Base-by-base conservation (phyloP, 192 early-diverging fungal species). In the Backusella australiensis region DNA sequence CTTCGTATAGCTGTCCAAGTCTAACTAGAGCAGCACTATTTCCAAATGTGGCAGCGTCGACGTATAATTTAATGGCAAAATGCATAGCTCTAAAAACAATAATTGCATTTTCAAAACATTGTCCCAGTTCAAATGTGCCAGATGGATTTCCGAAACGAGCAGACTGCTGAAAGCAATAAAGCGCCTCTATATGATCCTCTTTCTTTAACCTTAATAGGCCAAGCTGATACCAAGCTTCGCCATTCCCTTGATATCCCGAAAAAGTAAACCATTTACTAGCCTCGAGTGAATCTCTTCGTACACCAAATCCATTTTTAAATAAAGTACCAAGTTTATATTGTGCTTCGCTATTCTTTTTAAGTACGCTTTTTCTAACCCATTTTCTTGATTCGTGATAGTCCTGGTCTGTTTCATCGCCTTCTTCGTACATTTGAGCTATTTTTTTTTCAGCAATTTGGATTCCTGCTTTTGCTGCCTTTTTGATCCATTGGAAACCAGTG, bases 321-420 rank as follows among this genome's bases (percentile, higher is more conserved):
- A 72, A 19, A 4, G 29, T 32, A 19, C 70, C 70, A 5, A 72
- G 23, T 15, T 68, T 78, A 53, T 59, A 72, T 67, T 81, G 78
- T 19, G 80, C 83, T 0, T 36, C 42, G 0, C 46, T 34, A 34
- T 76, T 35, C 15, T 77, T 79, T 15, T 14, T 63, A 23, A 0
- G 4, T 23, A 0, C 56, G 26, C 23, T 29, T 29, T 29, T 56
- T 56, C 8, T n/a, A 56, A 21, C 9, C 83, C 78, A 86, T 56
- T 77, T 75, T 6, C 2, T 11, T 26, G 53, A 56, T 56, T 56
- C n/a, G 0, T 63, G 23, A 29, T 63, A 63, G 23, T 63, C 77
- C 34, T 75, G 56, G 0, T 63, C 56, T 8, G 0, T 14, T 3
- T 0, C 2, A 63, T 63, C 23, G 7, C 56, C 56, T 63, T 63